Evolutionary conservation across 176 grass and related monocot genomes (phyloP).

Genomic region (Juncus effusus): DNA sequence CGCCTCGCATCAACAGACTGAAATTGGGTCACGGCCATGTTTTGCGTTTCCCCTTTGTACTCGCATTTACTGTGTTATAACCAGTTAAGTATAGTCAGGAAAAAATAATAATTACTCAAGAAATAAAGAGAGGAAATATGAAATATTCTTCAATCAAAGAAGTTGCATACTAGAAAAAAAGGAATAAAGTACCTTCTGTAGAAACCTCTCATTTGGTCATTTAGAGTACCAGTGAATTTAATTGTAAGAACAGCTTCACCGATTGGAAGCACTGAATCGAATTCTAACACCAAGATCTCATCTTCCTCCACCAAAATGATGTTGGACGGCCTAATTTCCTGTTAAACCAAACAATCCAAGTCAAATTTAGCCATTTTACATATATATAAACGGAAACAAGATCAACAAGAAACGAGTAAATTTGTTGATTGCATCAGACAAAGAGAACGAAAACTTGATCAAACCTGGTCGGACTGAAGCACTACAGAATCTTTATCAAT

Average conservation of each 20-base stretch:
- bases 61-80: conserved; percentile 49
- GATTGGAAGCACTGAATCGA: conserved; percentile 35
- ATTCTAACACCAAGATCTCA: conserved; percentile 57
- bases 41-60: conserved; percentile 40
- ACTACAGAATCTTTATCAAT: conserved; percentile 37
- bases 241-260: conserved; percentile 55
- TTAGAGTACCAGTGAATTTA: conserved; percentile 51
- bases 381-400: neutral
- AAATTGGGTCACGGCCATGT: conserved; percentile 91
- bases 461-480: conserved; percentile 19
- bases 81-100: neutral
- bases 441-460: neutral
- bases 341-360: neutral
- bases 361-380: neutral
- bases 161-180: neutral
- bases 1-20: conserved; percentile 71
- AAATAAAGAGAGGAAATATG: neutral
- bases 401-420: too few species aligned
- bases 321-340: conserved; percentile 11
- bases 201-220: conserved; percentile 72
- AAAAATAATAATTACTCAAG: neutral
- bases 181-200: conserved; percentile 49
- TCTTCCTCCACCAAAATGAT: conserved; percentile 37
- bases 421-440: too few species aligned
- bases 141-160: neutral